Base-by-base conservation (phyloP, 345 rosid species). In the Eucalyptus sp. region DNA sequence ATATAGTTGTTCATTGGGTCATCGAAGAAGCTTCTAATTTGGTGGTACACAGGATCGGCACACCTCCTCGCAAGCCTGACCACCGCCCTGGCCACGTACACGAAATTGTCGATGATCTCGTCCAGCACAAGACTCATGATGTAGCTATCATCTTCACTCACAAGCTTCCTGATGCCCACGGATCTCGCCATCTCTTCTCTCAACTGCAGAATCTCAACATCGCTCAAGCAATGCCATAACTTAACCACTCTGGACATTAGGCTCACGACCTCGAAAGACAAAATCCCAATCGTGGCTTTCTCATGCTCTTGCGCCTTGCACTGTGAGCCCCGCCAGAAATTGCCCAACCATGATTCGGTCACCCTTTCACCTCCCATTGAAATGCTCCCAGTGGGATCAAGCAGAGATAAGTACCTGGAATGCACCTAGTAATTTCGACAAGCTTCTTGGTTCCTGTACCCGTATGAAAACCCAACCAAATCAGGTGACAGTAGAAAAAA, bases 1-100 rank as follows among this genome's bases (percentile, higher is more conserved):
- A 89, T 37, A 76, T 81, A 33, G 60, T 91, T 91, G 89, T 81
- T 76, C 56, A 91, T 18, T 2, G 95, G 96, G 50, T 91, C 93
- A 25, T 87, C 46, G 27, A 94, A 85, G 91, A 95, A 95, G 51
- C 58, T 56, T 85, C 92, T 94, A 44, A 95, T 92, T 24, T 86
- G 89, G 83, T 88, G 91, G 91, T 95, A 95, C 25, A 51, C 64
- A 86, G 95, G 93, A 60, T 95, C 93, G 12, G 89, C 62, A 89
- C 96, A 94, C 89, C 91, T 94, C 91, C 89, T 93, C 71, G 94
- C 95, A 8, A 94, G 91, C 91, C 94, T 87, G 85, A 91, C 94
- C 62, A 95, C 96, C n/a, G 92, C 92, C 81, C 87, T 92, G n/a
- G 93, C 92, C 41, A 94, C 62, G 50, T 89, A 68, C 54, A 89